Conservation (phyloP, 2,329 filamentous ascomycete species). For the Botryotinia convoluta region DNA sequence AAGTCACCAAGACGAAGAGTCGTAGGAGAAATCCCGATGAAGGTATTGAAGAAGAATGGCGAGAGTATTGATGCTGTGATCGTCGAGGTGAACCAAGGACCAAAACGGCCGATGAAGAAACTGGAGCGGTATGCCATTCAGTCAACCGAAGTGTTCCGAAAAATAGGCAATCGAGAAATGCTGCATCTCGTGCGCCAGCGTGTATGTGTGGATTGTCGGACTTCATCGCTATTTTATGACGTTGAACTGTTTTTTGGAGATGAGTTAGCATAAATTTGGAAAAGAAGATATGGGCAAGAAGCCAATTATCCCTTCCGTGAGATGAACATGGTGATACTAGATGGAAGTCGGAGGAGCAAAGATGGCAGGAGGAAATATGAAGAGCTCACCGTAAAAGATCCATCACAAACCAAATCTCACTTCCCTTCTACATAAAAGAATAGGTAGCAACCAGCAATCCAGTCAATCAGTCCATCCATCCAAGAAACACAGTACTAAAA, state of each 20-base stretch:
- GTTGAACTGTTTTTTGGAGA: background rate
- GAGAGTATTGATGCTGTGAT: background rate
- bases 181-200: background rate
- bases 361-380: no score
- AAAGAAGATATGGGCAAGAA: no score
- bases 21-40: background rate
- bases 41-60: background rate
- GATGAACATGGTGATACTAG: background rate
- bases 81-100: background rate
- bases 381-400: no score
- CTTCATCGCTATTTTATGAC: background rate
- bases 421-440: background rate
- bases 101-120: no score
- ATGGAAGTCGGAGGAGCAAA: background rate
- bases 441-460: background rate
- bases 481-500: no score
- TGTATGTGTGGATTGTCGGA: background rate
- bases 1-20: rapidly evolving
- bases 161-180: background rate
- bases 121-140: background rate
- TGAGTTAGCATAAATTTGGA: background rate
- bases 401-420: background rate
- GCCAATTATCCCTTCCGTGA: no score
- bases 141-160: background rate
- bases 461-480: background rate